Percentiles rank a stretch among this genome's conserved stretches.
Conservation (phyloP, 2,329 filamentous ascomycete species). For the Apiospora hydei region DNA sequence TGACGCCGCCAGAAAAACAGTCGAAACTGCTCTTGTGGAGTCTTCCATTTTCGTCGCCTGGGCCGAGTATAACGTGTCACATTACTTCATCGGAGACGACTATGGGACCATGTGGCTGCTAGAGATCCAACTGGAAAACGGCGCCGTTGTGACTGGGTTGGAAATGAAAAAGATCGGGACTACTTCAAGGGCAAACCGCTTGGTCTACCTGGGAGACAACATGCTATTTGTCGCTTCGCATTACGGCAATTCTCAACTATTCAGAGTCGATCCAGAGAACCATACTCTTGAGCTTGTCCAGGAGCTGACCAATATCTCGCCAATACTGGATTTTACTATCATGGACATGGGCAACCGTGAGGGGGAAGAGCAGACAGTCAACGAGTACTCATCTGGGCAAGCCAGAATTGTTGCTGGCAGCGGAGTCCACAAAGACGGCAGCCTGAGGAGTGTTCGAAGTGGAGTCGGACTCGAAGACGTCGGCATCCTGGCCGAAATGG, state of each 20-base stretch:
- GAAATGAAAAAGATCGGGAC: slow-evolving; percentile 69
- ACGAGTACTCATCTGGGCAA: slow-evolving; percentile 94
- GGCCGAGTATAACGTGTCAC: slow-evolving; percentile 81
- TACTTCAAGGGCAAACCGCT: slow-evolving; percentile 77
- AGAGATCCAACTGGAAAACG: slow-evolving; percentile 70
- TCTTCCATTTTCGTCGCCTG: slow-evolving; percentile 91
- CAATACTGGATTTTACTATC: slow-evolving; percentile 90
- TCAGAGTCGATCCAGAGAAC: slow-evolving; percentile 48
- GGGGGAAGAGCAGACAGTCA: slow-evolving; percentile 75
- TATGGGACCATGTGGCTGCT: slow-evolving; percentile 88
- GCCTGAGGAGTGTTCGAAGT: slow-evolving; percentile 87
- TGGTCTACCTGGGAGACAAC: slow-evolving; percentile 79
- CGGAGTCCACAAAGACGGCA: slow-evolving; percentile 88
- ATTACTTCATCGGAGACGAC: slow-evolving; percentile 91
- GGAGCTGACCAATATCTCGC: slow-evolving; percentile 83
- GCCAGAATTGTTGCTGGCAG: slow-evolving; percentile 93
- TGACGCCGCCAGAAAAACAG: slow-evolving; percentile 72
- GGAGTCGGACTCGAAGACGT: slow-evolving; percentile 91
- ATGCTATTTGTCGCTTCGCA: slow-evolving; percentile 90
- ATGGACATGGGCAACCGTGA: slow-evolving; percentile 95
- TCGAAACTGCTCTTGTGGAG: slow-evolving; percentile 71
- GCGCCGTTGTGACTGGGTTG: slow-evolving; percentile 75
- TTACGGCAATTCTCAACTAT: slow-evolving; percentile 88
- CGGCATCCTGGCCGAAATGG: slow-evolving; percentile 81
- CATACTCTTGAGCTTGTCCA: slow-evolving; percentile 71